phyloP scores from a whole-genome alignment of 805 yeast species.

The Metschnikowia similis region DNA sequence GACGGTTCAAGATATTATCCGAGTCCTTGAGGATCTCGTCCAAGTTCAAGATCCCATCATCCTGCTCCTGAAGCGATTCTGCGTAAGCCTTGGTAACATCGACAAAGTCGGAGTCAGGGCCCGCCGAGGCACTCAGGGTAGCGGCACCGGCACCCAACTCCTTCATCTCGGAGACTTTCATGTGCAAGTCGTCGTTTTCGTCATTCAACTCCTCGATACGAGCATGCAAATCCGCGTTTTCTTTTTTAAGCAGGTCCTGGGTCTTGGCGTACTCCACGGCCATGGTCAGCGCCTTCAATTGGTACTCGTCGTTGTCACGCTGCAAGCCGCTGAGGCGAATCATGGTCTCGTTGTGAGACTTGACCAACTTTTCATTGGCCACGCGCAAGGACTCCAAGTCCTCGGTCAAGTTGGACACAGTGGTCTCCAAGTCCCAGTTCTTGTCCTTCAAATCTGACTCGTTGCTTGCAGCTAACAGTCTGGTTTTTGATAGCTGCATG shows the following conservation, averaged over 20 bases:
- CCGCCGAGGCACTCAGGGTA: not conserved
- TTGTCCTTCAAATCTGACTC: constrained; percentile 54
- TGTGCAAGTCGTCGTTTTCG: constrained; percentile 59
- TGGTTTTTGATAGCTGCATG: constrained; percentile 30
- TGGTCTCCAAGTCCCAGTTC: constrained; percentile 62
- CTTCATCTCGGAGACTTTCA: constrained; percentile 23
- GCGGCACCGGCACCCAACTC: constrained; percentile 3
- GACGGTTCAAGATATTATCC: constrained; percentile 15
- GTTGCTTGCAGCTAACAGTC: constrained; percentile 31
- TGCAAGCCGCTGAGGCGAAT: constrained; percentile 27
- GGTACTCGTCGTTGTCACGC: constrained; percentile 47
- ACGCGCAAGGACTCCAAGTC: constrained; percentile 35
- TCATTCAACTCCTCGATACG: constrained; percentile 61
- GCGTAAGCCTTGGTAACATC: not conserved
- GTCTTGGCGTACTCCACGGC: constrained; percentile 35
- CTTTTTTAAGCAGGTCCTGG: constrained; percentile 34
- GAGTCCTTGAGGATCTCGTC: constrained; percentile 32
- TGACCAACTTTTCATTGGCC: constrained; percentile 37
- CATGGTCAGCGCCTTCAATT: constrained; percentile 37
- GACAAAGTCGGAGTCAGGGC: not conserved
- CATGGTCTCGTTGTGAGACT: constrained; percentile 30
- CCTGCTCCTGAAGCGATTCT: constrained; percentile 23
- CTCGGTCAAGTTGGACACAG: constrained; percentile 43
- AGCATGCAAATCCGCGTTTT: constrained; percentile 45
- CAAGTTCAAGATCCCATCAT: constrained; percentile 28